Conservation (phyloP, 2,329 filamentous ascomycete species). For the Leptodontidium sp. region DNA sequence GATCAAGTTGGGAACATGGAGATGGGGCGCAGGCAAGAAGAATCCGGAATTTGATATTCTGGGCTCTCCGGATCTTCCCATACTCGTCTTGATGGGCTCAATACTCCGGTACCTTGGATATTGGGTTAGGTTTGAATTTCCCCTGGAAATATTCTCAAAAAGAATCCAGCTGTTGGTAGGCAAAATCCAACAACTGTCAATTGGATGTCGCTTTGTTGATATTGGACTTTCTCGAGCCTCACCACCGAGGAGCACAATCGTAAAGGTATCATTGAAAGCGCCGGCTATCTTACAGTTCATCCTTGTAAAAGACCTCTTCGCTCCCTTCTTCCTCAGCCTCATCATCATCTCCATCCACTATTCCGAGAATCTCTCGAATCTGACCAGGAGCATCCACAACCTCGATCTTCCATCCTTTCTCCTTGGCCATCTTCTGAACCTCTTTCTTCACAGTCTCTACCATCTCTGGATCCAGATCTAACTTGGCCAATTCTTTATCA, state of each 20-base stretch:
- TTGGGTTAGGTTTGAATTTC: too few relatives aligned
- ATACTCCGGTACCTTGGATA: too few relatives aligned
- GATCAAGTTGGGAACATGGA: not conserved
- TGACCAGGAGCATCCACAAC: slow-evolving; percentile 72
- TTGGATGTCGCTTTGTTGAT: not conserved
- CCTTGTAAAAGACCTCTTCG: slow-evolving; percentile 58
- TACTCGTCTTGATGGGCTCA: too few relatives aligned
- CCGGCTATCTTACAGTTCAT: slow-evolving; percentile 54
- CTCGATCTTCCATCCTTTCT: slow-evolving; percentile 82
- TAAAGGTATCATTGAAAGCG: slow-evolving; percentile 12
- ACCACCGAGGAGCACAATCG: not conserved
- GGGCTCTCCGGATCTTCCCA: too few relatives aligned
- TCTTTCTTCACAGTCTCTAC: slow-evolving; percentile 75
- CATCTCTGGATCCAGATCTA: slow-evolving; percentile 64
- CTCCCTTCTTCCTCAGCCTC: slow-evolving; percentile 54
- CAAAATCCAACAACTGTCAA: not conserved
- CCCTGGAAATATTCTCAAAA: too few relatives aligned
- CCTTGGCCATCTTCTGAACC: slow-evolving; percentile 72
- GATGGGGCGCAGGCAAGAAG: not conserved
- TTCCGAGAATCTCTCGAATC: slow-evolving; percentile 72
- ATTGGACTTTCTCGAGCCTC: not conserved
- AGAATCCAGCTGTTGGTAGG: not conserved
- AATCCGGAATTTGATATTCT: too few relatives aligned
- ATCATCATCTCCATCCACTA: slow-evolving; percentile 67
- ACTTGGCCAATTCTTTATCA: slow-evolving; percentile 71